These are phyloP conservation scores for Pleoardoris graminearum DNA, from an alignment of 2,329 filamentous ascomycete genomes.

Conservation along the genomic window DNA sequence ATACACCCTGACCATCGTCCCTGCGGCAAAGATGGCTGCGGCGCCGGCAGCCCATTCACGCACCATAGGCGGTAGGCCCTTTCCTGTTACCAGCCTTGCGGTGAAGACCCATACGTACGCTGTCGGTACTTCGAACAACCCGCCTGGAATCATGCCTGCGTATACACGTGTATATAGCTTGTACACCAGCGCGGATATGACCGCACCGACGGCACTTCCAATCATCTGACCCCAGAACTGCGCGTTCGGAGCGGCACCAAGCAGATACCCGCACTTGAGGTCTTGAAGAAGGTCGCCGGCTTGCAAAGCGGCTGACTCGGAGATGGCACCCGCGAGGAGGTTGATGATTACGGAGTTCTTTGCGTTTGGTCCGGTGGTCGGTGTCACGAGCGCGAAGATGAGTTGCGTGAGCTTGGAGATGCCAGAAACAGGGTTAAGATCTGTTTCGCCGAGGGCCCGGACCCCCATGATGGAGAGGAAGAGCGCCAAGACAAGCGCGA, in stretches of 20 bases:
- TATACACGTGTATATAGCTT: slow-evolving; percentile 90
- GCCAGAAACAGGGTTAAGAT: slow-evolving; percentile 93
- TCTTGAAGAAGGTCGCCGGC: slow-evolving; percentile 97
- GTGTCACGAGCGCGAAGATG: slow-evolving; percentile 89
- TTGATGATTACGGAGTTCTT: slow-evolving; percentile 93
- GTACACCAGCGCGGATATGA: slow-evolving; percentile 86
- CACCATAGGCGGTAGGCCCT: slow-evolving; percentile 83
- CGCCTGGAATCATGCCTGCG: slow-evolving; percentile 69
- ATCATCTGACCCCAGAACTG: slow-evolving; percentile 98
- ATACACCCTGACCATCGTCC: slow-evolving; percentile 68
- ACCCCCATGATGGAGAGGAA: slow-evolving; percentile 67
- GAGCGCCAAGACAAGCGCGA: slow-evolving; percentile 80
- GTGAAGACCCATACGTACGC: slow-evolving; percentile 98
- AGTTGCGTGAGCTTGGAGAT: slow-evolving; percentile 97
- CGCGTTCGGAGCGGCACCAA: slow-evolving; percentile 88
- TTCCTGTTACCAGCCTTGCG: slow-evolving; percentile 85
- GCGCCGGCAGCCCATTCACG: slow-evolving; percentile 76
- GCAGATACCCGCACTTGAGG: slow-evolving; percentile 90
- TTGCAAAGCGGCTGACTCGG: slow-evolving; percentile 83
- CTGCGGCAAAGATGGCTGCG: slow-evolving; percentile 71
- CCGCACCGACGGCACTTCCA: slow-evolving; percentile 80
- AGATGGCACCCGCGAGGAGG: slow-evolving; percentile 87
- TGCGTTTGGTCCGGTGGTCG: slow-evolving; percentile 55
- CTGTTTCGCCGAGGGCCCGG: slow-evolving; percentile 74
- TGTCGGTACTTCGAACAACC: slow-evolving; percentile 90